Conservation (phyloP, 2,329 filamentous ascomycete genomes). For the Calonectria hongkongensis region DNA sequence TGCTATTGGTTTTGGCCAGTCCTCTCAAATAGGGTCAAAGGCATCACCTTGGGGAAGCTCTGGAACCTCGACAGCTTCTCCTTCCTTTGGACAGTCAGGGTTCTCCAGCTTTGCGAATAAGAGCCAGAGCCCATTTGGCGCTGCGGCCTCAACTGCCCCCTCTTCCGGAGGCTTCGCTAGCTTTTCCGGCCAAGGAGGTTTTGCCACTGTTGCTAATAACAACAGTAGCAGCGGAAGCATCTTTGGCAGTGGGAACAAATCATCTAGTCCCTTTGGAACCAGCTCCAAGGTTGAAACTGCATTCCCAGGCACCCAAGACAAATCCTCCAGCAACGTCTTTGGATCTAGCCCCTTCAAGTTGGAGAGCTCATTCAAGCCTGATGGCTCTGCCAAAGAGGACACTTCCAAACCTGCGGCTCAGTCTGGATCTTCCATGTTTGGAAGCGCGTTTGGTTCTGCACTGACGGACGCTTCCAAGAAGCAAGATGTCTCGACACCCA, state of each 20-base stretch:
- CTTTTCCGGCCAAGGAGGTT: constrained; percentile 74
- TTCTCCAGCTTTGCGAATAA: constrained; percentile 65
- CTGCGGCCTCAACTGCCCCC: constrained; percentile 57
- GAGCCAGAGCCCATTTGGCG: constrained; percentile 62
- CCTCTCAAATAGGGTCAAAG: constrained; percentile 68
- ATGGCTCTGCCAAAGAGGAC: constrained; percentile 77
- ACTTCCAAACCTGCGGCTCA: constrained; percentile 67
- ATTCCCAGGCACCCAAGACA: constrained; percentile 55
- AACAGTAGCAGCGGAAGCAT: constrained; percentile 59
- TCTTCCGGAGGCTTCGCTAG: constrained; percentile 70
- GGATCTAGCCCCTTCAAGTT: constrained; percentile 79
- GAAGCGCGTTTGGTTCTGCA: constrained; percentile 75
- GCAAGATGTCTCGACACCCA: constrained; percentile 56
- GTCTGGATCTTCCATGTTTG: constrained; percentile 73
- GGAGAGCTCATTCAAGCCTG: constrained; percentile 79
- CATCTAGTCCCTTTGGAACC: constrained; percentile 55
- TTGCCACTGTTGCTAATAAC: constrained; percentile 67
- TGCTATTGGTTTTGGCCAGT: constrained; percentile 72
- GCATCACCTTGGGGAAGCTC: constrained; percentile 72
- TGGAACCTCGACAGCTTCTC: constrained; percentile 52
- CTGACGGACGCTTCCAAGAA: constrained; percentile 69
- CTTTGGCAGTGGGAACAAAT: constrained; percentile 63
- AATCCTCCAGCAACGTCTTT: constrained; percentile 61
- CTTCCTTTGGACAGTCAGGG: constrained; percentile 74
- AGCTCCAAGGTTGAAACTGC: constrained; percentile 51